A percentile compares a stretch with the other conserved stretches of the same genome.
phyloP scores from a whole-genome alignment of 495 filamentous ascomycete genomes.

The Jackrogersella multiformis region DNA sequence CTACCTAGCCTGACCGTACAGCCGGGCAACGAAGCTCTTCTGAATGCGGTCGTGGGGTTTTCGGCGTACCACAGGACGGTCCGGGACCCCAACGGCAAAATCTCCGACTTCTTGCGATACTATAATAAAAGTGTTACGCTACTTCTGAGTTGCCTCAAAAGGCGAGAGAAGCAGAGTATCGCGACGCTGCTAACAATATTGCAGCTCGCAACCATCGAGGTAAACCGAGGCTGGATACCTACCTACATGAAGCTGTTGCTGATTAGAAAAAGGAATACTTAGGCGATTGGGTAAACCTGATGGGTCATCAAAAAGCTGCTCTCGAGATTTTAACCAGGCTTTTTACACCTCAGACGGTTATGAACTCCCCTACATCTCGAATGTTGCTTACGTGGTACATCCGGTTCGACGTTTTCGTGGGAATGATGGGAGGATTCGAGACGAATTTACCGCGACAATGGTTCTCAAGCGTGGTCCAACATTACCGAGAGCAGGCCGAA shows the following conservation, averaged over 20 bases:
- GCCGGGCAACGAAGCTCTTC: constrained; percentile 74
- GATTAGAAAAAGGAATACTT: constrained; percentile 78
- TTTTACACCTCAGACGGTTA: constrained; percentile 79
- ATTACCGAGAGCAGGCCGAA: constrained; percentile 66
- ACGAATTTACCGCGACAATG: constrained; percentile 80
- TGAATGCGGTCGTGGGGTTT: constrained; percentile 92
- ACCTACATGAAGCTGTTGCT: constrained; percentile 30
- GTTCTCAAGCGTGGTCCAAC: constrained; percentile 73
- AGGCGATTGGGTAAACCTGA: constrained; percentile 91
- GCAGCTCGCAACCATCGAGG: constrained; percentile 93
- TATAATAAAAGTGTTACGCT: constrained; percentile 87
- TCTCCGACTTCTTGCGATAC: constrained; percentile 85
- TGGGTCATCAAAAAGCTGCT: constrained; percentile 92
- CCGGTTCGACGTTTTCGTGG: constrained; percentile 86
- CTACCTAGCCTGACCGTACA: constrained; percentile 76
- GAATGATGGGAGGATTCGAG: constrained; percentile 81
- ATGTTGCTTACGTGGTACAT: constrained; percentile 86
- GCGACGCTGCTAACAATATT: constrained; percentile 89
- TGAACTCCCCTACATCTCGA: constrained; percentile 71
- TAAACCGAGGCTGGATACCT: constrained; percentile 52
- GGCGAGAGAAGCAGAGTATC: constrained; percentile 71
- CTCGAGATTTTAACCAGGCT: constrained; percentile 80
- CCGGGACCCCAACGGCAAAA: constrained; percentile 69
- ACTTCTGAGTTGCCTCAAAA: constrained; percentile 75
- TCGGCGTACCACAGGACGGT: constrained; percentile 86